Evolutionary conservation across 1,139 yeast species (phyloP).

Genomic region (Pichia sp.): DNA sequence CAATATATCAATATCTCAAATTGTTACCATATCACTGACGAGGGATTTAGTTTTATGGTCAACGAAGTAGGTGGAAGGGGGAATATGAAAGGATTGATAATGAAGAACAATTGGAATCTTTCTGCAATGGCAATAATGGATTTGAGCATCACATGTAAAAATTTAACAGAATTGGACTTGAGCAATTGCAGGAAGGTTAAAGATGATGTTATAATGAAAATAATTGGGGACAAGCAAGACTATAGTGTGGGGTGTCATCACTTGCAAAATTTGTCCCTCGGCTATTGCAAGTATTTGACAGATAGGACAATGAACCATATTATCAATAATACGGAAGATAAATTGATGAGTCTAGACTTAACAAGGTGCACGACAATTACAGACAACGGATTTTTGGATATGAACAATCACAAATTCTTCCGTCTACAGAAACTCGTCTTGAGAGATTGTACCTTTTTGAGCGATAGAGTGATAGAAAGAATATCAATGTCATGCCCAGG

Average conservation of each 20-base stretch:
- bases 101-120: constrained; percentile 74
- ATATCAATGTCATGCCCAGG: constrained; percentile 59
- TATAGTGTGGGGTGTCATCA: constrained; percentile 49
- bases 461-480: constrained; percentile 60
- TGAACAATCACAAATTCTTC: constrained; percentile 56
- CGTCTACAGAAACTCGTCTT: constrained; percentile 49
- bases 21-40: constrained; percentile 74
- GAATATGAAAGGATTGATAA: constrained; percentile 47
- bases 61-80: constrained; percentile 69
- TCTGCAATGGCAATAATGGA: constrained; percentile 81
- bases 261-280: constrained; percentile 49
- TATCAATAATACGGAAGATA: constrained; percentile 52
- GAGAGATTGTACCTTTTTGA: constrained; percentile 69
- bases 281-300: constrained; percentile 71
- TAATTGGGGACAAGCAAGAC: constrained; percentile 50
- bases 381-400: constrained; percentile 64
- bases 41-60: constrained; percentile 65
- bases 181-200: constrained; percentile 71
- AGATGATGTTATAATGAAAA: constrained; percentile 63
- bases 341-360: constrained; percentile 55
- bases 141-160: constrained; percentile 58
- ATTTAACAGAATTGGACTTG: constrained; percentile 56
- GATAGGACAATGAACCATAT: constrained; percentile 64
- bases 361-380: constrained; percentile 77
- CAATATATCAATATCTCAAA: constrained; percentile 57